Evolutionary conservation across 1,284 basidiomycete genomes (phyloP), one percentile per base, ranked within the genome.

Genomic region (Ganoderma leucocontextum): DNA sequence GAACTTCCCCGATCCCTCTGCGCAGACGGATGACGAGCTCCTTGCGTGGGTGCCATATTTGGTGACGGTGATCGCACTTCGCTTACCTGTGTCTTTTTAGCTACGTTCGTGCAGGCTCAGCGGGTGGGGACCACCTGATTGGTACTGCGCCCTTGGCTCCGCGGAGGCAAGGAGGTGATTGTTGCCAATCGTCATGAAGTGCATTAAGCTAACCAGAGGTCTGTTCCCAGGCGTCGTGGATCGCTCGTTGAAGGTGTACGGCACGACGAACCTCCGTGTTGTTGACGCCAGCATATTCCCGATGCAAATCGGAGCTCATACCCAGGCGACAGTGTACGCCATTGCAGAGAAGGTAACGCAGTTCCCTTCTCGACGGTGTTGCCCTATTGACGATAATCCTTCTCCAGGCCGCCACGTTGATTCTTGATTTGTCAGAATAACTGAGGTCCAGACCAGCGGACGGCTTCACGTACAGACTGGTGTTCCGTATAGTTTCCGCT

Each of bases 191-290:
- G 22, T 15, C 12, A 10, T n/a, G 19, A 1, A 8, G 22, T 13
- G 25, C 33, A 49, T n/a, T 13, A 22, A 12, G 7, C 44, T 49
- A 19, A 49, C 44, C 15, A 38, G 17, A 29, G 7, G 2, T 47
- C n/a, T 22, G 13, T 49, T 29, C 9, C 4, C 36, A 63, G 87
- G 87, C 71, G 87, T 88, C 29, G 86, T 88, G 53, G 84, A 85
- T 77, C 75, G 81, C 19, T 78, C 78, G 52, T 76, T 87, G n/a
- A 77, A 80, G 68, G 77, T 78, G 2, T 80, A 81, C 65, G 80
- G 80, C 22, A 80, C 80, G 7, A 66, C 63, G 42, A 81, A 81
- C 70, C 59, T 81, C 15, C 75, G 80, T 15, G 78, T 81, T 29
- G 77, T 77, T 8, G 80, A 81, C 67, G 39, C 78, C 1, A 73